Evolutionary conservation across 176 grass and related monocot genomes (phyloP).

Genomic region (Zea luxurians): DNA sequence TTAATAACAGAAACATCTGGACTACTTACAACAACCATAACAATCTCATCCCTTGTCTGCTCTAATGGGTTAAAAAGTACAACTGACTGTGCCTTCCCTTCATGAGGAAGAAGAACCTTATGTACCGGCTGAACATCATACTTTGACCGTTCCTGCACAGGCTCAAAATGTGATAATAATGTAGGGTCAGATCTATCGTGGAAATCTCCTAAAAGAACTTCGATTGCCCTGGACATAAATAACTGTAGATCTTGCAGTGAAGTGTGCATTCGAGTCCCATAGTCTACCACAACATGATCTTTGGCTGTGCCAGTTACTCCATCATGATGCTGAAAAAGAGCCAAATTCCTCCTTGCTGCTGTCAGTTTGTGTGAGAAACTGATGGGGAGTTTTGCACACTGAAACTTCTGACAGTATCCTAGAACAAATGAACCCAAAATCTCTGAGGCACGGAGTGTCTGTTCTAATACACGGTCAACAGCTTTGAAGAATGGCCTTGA

Average conservation of each 20-base stretch:
- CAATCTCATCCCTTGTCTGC: conserved; percentile 92
- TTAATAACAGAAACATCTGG: conserved; percentile 77
- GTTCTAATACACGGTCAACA: conserved; percentile 88
- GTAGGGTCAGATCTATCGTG: conserved; percentile 83
- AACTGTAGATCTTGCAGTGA: conserved; percentile 91
- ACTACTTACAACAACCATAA: conserved; percentile 74
- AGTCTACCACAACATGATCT: conserved; percentile 89
- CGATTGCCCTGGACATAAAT: conserved; percentile 83
- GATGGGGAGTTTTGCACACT: conserved; percentile 66
- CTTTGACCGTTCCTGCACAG: conserved; percentile 74
- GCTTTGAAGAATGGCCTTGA: conserved; percentile 99
- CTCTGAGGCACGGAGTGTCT: conserved; percentile 87
- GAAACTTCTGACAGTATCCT: conserved; percentile 89
- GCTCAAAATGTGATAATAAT: conserved; percentile 76
- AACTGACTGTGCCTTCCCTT: conserved; percentile 56
- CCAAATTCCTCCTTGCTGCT: conserved; percentile 91
- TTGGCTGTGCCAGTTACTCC: conserved; percentile 97
- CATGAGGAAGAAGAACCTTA: conserved; percentile 53
- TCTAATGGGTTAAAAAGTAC: conserved; percentile 87
- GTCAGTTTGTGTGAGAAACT: conserved; percentile 93
- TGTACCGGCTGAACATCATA: conserved; percentile 88
- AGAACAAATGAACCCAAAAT: conserved; percentile 86
- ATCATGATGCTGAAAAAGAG: conserved; percentile 99
- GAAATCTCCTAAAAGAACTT: conserved; percentile 83
- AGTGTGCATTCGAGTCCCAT: conserved; percentile 91